Conservation (phyloP, 2,329 filamentous ascomycete genomes). For the Claviceps sp. region DNA sequence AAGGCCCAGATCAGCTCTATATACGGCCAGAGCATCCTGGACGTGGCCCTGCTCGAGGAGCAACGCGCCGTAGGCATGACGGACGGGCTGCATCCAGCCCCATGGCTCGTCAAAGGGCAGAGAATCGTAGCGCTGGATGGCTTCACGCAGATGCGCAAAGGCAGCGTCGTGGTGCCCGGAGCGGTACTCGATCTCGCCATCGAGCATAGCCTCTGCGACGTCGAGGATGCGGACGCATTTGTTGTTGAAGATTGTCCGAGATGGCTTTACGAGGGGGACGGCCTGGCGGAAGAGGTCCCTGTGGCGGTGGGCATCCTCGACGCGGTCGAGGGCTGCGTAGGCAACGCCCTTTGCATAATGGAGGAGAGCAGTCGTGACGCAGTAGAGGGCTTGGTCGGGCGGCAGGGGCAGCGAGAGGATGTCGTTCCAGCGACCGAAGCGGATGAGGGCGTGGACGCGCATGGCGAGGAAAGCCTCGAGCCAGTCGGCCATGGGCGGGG, state of each 20-base stretch:
- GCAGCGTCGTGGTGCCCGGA: slow-evolving; percentile 42
- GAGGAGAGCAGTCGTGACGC: slow-evolving; percentile 53
- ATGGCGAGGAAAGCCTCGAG: slow-evolving; percentile 58
- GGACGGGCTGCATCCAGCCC: slow-evolving; percentile 66
- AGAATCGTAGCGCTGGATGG: slow-evolving; percentile 46
- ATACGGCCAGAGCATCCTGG: slow-evolving; percentile 41
- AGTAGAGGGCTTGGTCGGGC: slow-evolving; percentile 46
- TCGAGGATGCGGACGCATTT: slow-evolving; percentile 41
- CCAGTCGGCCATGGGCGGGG: slow-evolving; percentile 68
- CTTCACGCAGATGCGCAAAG: slow-evolving; percentile 42
- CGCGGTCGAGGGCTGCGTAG: slow-evolving; percentile 40
- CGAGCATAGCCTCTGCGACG: slow-evolving; percentile 54
- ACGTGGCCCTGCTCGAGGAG: slow-evolving; percentile 52
- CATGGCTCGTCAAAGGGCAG: slow-evolving; percentile 63
- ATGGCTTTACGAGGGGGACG: slow-evolving; percentile 36
- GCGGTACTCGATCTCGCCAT: slow-evolving; percentile 63
- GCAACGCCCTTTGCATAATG: slow-evolving; percentile 59
- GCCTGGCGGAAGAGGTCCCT: slow-evolving; percentile 38
- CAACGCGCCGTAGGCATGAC: slow-evolving; percentile 58
- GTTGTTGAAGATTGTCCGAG: slow-evolving; percentile 38
- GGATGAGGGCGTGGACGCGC: slow-evolving; percentile 54
- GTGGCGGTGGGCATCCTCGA: slow-evolving; percentile 41
- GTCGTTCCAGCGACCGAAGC: slow-evolving; percentile 62
- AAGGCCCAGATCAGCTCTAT: slow-evolving; percentile 48
- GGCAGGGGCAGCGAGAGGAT: slow-evolving; percentile 45